phyloP scores from a whole-genome alignment of 2,329 filamentous ascomycete genomes.

The Stachybotrys echinatus region DNA sequence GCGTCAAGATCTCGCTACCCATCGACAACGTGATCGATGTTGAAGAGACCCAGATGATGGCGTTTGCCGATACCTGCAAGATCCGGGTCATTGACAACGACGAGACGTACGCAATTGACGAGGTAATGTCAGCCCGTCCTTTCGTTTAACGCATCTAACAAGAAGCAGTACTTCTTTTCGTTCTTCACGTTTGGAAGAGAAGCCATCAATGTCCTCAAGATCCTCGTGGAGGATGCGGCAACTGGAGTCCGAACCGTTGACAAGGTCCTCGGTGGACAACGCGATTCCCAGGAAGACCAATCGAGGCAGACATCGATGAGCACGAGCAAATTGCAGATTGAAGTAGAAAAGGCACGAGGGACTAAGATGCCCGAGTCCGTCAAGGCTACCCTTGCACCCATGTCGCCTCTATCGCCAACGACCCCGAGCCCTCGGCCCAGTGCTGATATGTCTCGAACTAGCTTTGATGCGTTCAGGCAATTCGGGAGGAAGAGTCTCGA shows the following conservation, averaged over 20 bases:
- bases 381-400: constrained; percentile 54
- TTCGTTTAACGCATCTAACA: constrained; percentile 2
- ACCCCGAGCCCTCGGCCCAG: constrained; percentile 50
- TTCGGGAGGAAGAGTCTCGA: constrained; percentile 49
- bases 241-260: constrained; percentile 25
- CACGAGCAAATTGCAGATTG: constrained; percentile 15
- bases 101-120: constrained; percentile 91
- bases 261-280: constrained; percentile 11
- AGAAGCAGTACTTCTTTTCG: constrained; percentile 85
- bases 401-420: constrained; percentile 34
- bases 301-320: constrained; percentile 19
- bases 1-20: constrained; percentile 90
- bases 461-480: constrained; percentile 47
- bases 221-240: constrained; percentile 62
- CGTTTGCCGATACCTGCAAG: constrained; percentile 91
- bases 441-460: constrained; percentile 43
- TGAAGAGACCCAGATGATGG: constrained; percentile 84
- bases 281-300: constrained; percentile 2
- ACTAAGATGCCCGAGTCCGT: constrained; percentile 49
- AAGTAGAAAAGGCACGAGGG: constrained; percentile 26
- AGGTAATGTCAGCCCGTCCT: constrained; percentile 50
- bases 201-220: constrained; percentile 71
- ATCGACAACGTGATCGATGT: constrained; percentile 87
- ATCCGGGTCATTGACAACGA: constrained; percentile 89
- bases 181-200: constrained; percentile 86